These are phyloP conservation scores for Curvularia verruculosa DNA, from an alignment of 2,329 filamentous ascomycete genomes.

Conservation along the genomic window DNA sequence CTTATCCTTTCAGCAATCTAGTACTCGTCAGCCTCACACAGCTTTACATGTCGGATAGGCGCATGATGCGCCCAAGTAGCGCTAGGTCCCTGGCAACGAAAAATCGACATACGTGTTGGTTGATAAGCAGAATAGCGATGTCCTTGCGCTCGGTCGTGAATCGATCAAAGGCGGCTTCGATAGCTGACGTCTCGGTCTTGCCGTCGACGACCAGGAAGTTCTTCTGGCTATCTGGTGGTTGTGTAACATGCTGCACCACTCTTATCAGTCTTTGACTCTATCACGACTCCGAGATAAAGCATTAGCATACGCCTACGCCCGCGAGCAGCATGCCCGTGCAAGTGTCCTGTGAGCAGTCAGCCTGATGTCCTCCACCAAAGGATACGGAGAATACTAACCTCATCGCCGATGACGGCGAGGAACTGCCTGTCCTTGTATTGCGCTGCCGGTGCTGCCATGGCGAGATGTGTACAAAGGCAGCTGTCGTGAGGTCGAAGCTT, in stretches of 20 bases:
- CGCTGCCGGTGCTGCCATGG: slow-evolving; percentile 65
- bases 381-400: slow-evolving; percentile 62
- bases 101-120: slow-evolving; percentile 78
- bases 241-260: slow-evolving; percentile 79
- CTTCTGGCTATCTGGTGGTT: slow-evolving; percentile 86
- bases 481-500: slow-evolving; percentile 30
- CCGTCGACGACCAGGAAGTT: slow-evolving; percentile 96
- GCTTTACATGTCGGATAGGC: background rate
- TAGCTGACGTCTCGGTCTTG: slow-evolving; percentile 87
- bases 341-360: slow-evolving; percentile 70
- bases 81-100: background rate
- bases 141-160: slow-evolving; percentile 93
- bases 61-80: background rate
- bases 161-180: slow-evolving; percentile 86
- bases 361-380: slow-evolving; percentile 1
- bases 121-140: slow-evolving; percentile 95
- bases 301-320: slow-evolving; percentile 79
- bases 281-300: background rate
- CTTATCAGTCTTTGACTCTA: slow-evolving; percentile 7
- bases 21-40: slow-evolving; percentile 12
- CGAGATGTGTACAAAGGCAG: slow-evolving; percentile 24
- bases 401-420: slow-evolving; percentile 95
- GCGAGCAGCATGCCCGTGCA: slow-evolving; percentile 95
- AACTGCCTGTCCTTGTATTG: slow-evolving; percentile 86
- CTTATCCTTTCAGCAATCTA: slow-evolving; percentile 95